Percentiles rank a stretch among this genome's conserved stretches.
Evolutionary conservation across 2,329 filamentous ascomycete genomes (phyloP).

Genomic region (Cladophialophora psammophila): DNA sequence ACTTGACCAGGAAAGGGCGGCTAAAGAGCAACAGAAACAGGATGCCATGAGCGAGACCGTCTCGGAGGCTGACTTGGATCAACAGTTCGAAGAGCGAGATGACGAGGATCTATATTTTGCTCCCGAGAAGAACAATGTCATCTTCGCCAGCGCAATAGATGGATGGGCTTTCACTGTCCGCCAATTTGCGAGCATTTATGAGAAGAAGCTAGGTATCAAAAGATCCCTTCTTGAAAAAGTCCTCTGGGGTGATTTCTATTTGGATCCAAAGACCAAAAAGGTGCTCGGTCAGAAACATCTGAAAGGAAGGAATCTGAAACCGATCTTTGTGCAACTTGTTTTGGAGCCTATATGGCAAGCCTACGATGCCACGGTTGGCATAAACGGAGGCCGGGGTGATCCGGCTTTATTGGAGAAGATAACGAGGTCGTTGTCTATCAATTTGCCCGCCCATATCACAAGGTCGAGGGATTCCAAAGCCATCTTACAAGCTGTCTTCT

Average conservation of each 20-base stretch:
- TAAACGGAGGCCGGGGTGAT: conserved; percentile 80
- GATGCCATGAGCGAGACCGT: conserved; percentile 41
- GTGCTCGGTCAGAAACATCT: conserved; percentile 89
- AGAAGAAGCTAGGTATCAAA: conserved; percentile 97
- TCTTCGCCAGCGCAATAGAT: conserved; percentile 96
- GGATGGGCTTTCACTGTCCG: conserved; percentile 99
- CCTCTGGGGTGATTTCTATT: conserved; percentile 94
- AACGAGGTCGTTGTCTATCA: conserved; percentile 86
- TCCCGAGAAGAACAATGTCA: conserved; percentile 98
- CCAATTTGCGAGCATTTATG: conserved; percentile 91
- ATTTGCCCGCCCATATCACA: conserved; percentile 80
- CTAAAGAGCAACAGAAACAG: conserved; percentile 62
- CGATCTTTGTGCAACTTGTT: conserved; percentile 96
- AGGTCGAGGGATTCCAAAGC: conserved; percentile 84
- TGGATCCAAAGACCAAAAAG: conserved; percentile 96
- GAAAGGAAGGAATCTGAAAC: conserved; percentile 88
- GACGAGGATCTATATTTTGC: conserved; percentile 98
- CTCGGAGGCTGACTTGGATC: conserved; percentile 54
- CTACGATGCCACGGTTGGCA: conserved; percentile 84
- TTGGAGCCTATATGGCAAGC: conserved; percentile 96
- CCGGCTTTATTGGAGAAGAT: conserved; percentile 87
- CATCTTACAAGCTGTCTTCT: conserved; percentile 84
- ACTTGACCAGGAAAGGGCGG: conserved; percentile 80
- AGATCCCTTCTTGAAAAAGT: conserved; percentile 87
- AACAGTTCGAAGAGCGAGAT: conserved; percentile 84